Conservation (phyloP, 495 filamentous ascomycete genomes). For the Halenospora varia region DNA sequence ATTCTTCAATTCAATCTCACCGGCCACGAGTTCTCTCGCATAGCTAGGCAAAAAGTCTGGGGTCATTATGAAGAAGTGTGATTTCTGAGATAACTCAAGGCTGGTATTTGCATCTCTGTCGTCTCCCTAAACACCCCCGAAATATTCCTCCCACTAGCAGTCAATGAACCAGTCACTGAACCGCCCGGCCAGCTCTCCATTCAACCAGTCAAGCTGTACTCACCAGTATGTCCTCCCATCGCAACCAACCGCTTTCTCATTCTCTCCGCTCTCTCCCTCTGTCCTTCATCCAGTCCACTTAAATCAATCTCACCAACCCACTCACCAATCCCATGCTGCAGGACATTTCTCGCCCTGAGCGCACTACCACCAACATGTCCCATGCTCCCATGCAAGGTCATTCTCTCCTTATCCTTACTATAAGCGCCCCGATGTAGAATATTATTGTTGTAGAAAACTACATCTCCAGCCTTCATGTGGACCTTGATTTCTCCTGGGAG, state of each 20-base stretch:
- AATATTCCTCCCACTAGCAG: no score
- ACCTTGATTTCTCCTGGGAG: constrained; percentile 63
- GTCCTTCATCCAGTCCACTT: constrained; percentile 43
- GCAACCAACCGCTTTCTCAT: constrained; percentile 52
- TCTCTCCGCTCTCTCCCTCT: constrained; percentile 48
- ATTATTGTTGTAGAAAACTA: constrained; percentile 85
- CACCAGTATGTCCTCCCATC: constrained; percentile 54
- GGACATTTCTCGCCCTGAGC: constrained; percentile 67
- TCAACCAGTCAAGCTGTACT: constrained; percentile 47
- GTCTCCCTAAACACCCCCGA: no score
- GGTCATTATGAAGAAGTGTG: no score
- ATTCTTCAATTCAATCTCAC: no score
- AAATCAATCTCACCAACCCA: constrained; percentile 63
- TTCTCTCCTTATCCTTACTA: constrained; percentile 49
- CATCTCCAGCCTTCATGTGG: constrained; percentile 62
- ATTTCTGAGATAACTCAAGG: no score
- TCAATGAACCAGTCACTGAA: no score
- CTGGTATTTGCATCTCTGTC: no score
- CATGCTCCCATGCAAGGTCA: constrained; percentile 81
- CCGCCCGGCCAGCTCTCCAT: background rate
- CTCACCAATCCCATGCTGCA: constrained; percentile 79
- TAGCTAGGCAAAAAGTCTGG: no score
- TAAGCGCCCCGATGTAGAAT: constrained; percentile 83
- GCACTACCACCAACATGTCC: constrained; percentile 52
- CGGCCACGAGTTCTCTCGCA: no score